These are phyloP conservation scores for Zygoascus biomembranicola DNA, from an alignment of 805 yeast genomes.

Conservation along the genomic window DNA sequence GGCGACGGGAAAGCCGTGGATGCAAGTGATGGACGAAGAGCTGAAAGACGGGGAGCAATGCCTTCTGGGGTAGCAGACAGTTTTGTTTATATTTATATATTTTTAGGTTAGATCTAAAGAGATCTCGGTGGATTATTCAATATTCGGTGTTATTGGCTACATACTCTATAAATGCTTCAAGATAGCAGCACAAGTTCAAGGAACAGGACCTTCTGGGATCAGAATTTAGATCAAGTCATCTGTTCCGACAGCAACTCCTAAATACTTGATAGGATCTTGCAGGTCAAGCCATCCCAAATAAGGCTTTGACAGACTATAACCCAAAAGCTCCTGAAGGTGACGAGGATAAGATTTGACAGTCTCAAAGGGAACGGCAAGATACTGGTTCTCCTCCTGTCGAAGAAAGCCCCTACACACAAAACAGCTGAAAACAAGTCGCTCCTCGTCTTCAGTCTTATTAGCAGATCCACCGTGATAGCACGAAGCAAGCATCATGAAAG, in stretches of 20 bases:
- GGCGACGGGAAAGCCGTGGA: neutral
- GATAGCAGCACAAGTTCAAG: too few species aligned
- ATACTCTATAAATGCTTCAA: too few species aligned
- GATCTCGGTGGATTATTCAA: too few species aligned
- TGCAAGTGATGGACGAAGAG: neutral
- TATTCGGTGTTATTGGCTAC: too few species aligned
- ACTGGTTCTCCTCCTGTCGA: constrained; percentile 6
- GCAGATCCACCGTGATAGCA: constrained; percentile 7
- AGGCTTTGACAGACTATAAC: constrained; percentile 1
- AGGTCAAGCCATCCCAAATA: constrained; percentile 5
- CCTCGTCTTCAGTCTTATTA: constrained; percentile 3
- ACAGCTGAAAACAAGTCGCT: constrained; percentile 2
- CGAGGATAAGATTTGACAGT: neutral
- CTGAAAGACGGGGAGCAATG: neutral
- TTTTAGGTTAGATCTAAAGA: too few species aligned
- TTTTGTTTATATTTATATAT: neutral
- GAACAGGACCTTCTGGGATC: neutral
- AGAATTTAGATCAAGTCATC: neutral
- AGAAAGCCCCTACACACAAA: constrained; percentile 1
- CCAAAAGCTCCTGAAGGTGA: constrained; percentile 1
- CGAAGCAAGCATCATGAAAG: constrained; percentile 4
- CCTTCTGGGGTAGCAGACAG: neutral
- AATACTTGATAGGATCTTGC: neutral
- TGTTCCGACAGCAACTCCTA: neutral
- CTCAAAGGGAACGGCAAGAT: neutral